A percentile compares a stretch with the other conserved stretches of the same genome.
phyloP scores from a whole-genome alignment of 2,329 filamentous ascomycete genomes.

The Drechslerella dactyloides region DNA sequence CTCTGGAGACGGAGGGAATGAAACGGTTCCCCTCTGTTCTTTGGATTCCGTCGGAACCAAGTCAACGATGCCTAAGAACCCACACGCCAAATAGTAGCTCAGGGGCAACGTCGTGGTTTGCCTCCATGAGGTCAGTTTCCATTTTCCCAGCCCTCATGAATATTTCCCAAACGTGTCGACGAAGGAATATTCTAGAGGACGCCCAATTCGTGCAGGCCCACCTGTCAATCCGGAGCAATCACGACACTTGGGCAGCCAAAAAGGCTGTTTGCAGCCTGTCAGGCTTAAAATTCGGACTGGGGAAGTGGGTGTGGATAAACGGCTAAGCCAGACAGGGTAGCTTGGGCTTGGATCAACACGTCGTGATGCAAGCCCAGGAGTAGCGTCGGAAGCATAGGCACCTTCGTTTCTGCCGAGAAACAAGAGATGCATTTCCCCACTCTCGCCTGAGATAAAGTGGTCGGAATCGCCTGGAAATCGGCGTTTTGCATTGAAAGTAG shows the following conservation, averaged over 20 bases:
- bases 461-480: conserved; percentile 13
- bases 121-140: background rate
- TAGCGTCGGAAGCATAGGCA: conserved; percentile 12
- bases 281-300: conserved; percentile 31
- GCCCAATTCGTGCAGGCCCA: conserved; percentile 30
- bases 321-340: conserved; percentile 50
- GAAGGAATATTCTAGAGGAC: conserved; percentile 35
- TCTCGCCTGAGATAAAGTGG: conserved; percentile 37
- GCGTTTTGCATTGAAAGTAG: conserved; percentile 5
- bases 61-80: conserved; percentile 11
- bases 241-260: conserved; percentile 5
- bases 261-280: conserved; percentile 36
- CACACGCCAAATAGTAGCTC: too few relatives aligned
- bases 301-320: conserved; percentile 49
- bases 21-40: conserved; percentile 8
- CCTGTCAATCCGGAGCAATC: conserved; percentile 21
- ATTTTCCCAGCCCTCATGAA: conserved; percentile 26
- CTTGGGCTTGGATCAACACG: conserved; percentile 48
- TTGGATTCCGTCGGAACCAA: conserved; percentile 5
- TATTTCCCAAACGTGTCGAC: conserved; percentile 15
- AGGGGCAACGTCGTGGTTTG: background rate
- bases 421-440: conserved; percentile 31
- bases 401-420: conserved; percentile 38
- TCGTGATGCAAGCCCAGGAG: conserved; percentile 36
- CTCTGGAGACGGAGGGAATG: background rate